phyloP scores from a whole-genome alignment of 176 grass and related monocot species.

The Metroxylon sagu region DNA sequence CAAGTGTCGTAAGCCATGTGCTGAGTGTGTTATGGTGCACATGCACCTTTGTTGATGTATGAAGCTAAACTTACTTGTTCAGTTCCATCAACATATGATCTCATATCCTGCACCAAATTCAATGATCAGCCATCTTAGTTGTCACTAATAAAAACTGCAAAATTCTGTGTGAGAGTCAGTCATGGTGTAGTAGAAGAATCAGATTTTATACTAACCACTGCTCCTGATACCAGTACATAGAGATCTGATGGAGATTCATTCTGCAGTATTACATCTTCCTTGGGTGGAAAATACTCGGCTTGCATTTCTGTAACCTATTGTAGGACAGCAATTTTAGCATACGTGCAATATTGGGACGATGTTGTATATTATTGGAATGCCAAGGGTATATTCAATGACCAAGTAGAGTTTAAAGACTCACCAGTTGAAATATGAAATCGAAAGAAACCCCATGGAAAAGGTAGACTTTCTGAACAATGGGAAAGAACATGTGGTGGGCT shows the following conservation, averaged over 20 bases:
- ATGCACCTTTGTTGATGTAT: too few species aligned
- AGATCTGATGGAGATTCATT: conserved; percentile 16
- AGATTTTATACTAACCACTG: conserved; percentile 13
- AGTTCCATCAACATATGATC: conserved; percentile 29
- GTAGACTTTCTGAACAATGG: conserved; percentile 14
- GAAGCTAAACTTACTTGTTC: conserved; percentile 28
- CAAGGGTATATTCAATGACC: too few species aligned
- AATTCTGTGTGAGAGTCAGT: too few species aligned
- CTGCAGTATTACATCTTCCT: conserved; percentile 24
- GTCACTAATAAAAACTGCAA: too few species aligned
- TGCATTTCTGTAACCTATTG: conserved; percentile 18
- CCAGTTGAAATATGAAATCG: conserved; percentile 10
- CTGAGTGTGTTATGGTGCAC: too few species aligned
- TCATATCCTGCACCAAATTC: conserved; percentile 34
- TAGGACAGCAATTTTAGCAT: neutral
- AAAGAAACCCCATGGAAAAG: conserved; percentile 24
- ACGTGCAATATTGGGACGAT: too few species aligned
- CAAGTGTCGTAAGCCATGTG: too few species aligned
- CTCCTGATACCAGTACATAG: conserved; percentile 21
- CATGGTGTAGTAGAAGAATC: neutral
- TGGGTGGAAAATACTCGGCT: conserved; percentile 17
- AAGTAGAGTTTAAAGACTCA: neutral
- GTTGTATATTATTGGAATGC: too few species aligned
- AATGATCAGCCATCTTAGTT: neutral
- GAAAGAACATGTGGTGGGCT: conserved; percentile 15